Evolutionary conservation across 2,329 filamentous ascomycete species (phyloP).

Genomic region (Chaetomiaceae sp.): DNA sequence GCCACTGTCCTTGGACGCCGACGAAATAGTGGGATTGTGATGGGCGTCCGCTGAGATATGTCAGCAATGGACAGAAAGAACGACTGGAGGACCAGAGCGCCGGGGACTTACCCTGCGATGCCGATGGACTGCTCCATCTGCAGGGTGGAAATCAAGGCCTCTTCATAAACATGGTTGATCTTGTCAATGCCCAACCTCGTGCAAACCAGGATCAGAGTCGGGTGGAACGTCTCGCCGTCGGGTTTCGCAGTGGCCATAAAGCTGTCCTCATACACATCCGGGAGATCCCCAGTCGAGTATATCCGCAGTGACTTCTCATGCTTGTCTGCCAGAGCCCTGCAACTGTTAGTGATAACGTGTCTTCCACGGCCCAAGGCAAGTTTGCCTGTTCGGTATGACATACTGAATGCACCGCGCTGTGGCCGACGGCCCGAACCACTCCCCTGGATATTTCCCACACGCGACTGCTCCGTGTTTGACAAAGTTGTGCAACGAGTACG

Average conservation of each 20-base stretch:
- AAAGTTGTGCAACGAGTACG: slow-evolving; percentile 93
- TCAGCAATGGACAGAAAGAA: slow-evolving; percentile 3
- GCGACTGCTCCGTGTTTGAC: slow-evolving; percentile 80
- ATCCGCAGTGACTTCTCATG: slow-evolving; percentile 66
- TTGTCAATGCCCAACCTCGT: slow-evolving; percentile 90
- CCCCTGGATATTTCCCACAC: slow-evolving; percentile 91
- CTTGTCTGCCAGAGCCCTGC: slow-evolving; percentile 68
- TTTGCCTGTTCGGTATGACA: slow-evolving; percentile 32
- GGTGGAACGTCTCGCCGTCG: slow-evolving; percentile 63
- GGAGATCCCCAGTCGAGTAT: slow-evolving; percentile 83
- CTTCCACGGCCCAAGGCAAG: background rate
- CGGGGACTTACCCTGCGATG: slow-evolving; percentile 82
- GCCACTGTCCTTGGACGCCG: slow-evolving; percentile 60
- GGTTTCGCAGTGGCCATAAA: slow-evolving; percentile 74
- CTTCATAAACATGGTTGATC: slow-evolving; percentile 91
- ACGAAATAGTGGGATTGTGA: slow-evolving; percentile 72
- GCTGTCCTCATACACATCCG: slow-evolving; percentile 88
- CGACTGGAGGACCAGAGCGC: background rate
- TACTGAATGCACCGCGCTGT: slow-evolving; percentile 92
- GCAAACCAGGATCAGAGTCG: slow-evolving; percentile 83
- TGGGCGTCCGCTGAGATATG: slow-evolving; percentile 67
- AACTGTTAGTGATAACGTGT: slow-evolving; percentile 5
- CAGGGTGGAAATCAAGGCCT: slow-evolving; percentile 78
- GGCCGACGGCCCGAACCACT: slow-evolving; percentile 98
- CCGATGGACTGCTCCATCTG: slow-evolving; percentile 92